A percentile compares a stretch with the other conserved stretches of the same genome.
Evolutionary conservation across 805 yeast genomes (phyloP).

Genomic region (Pichia kluyveri): DNA sequence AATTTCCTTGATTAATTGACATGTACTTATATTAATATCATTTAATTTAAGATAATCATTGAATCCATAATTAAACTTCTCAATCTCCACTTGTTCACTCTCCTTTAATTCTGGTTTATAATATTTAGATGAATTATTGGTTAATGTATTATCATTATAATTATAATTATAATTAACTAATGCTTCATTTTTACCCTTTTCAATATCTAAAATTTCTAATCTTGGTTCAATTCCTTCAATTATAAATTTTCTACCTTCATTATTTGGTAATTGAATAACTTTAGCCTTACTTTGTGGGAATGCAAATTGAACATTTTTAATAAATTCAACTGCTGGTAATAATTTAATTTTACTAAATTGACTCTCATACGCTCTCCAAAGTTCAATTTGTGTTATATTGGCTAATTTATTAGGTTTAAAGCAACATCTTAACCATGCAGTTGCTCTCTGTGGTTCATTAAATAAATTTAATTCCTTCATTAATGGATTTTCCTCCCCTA

Average conservation of each 20-base stretch:
- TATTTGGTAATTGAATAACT: conserved; percentile 65
- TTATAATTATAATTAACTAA: conserved; percentile 7
- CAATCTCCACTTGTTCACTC: conserved; percentile 22
- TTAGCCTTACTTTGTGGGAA: conserved; percentile 86
- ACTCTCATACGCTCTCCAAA: conserved; percentile 91
- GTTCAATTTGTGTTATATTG: conserved; percentile 88
- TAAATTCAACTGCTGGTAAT: conserved; percentile 93
- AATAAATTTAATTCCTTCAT: conserved; percentile 52
- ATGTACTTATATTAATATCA: conserved; percentile 33
- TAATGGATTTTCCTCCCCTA: conserved; percentile 29
- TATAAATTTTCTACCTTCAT: conserved; percentile 64
- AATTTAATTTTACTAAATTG: conserved; percentile 67
- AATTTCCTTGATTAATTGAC: conserved; percentile 28
- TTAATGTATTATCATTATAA: background rate
- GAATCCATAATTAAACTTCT: conserved; percentile 24
- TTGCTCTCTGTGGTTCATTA: conserved; percentile 84
- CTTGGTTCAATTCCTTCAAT: conserved; percentile 94
- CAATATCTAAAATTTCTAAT: conserved; percentile 39
- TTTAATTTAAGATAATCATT: conserved; percentile 27
- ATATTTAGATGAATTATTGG: conserved; percentile 8
- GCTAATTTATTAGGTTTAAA: conserved; percentile 71
- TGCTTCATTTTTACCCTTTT: conserved; percentile 37
- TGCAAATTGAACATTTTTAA: conserved; percentile 85
- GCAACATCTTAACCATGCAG: conserved; percentile 89
- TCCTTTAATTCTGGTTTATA: conserved; percentile 12